phyloP scores from a whole-genome alignment of 495 filamentous ascomycete species.

The Penicillium lividum region DNA sequence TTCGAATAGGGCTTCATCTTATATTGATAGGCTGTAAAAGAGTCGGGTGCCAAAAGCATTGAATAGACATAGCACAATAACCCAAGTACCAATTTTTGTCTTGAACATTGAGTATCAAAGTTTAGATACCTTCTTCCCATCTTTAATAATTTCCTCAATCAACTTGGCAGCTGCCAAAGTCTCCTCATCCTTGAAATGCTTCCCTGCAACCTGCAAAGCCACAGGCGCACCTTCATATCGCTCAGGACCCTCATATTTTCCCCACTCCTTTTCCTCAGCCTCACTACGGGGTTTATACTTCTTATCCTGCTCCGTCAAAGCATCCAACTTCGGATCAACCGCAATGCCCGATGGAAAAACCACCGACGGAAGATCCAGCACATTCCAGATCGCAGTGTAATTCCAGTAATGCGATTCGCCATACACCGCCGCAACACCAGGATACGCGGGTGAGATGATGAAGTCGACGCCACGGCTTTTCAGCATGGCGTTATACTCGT shows the following conservation, averaged over 20 bases:
- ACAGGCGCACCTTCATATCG: conserved; percentile 49
- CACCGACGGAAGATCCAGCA: conserved; percentile 65
- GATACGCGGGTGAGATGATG: conserved; percentile 64
- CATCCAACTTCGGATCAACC: conserved; percentile 44
- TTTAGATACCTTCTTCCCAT: conserved; percentile 7
- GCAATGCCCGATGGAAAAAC: conserved; percentile 55
- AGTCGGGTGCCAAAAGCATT: too few relatives aligned
- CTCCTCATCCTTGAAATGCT: conserved; percentile 46
- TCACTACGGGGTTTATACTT: conserved; percentile 34
- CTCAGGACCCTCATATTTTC: conserved; percentile 35
- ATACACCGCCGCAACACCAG: conserved; percentile 59
- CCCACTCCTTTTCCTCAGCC: conserved; percentile 42
- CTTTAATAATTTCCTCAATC: conserved; percentile 31
- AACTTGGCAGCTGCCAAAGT: conserved; percentile 38
- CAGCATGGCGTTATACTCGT: conserved; percentile 60
- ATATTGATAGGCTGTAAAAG: too few relatives aligned
- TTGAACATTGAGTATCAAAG: conserved; percentile 8
- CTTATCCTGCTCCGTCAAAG: conserved; percentile 23
- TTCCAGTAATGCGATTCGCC: conserved; percentile 66
- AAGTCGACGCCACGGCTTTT: conserved; percentile 65
- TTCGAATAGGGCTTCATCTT: too few relatives aligned
- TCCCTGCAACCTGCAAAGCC: conserved; percentile 53
- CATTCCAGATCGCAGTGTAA: conserved; percentile 74
- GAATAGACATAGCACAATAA: too few relatives aligned
- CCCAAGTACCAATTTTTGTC: too few relatives aligned